These are phyloP conservation scores for Hypoxylon trugodes DNA, from an alignment of 495 filamentous ascomycete species.

Conservation along the genomic window DNA sequence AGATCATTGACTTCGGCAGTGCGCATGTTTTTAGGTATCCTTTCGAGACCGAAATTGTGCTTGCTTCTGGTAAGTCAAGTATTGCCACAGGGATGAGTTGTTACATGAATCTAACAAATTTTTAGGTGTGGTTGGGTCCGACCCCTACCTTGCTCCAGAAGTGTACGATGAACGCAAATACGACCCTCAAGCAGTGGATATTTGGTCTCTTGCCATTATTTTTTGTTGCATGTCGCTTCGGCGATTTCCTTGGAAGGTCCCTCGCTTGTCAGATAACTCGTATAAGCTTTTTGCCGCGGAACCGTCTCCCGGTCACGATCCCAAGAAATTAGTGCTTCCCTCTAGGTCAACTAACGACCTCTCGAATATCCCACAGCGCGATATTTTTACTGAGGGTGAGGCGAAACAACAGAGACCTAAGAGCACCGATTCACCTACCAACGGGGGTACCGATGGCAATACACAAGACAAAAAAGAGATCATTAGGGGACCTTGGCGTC, in stretches of 20 bases:
- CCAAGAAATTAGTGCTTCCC: conserved; percentile 53
- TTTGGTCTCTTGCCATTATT: conserved; percentile 98
- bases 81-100: not conserved
- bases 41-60: conserved; percentile 91
- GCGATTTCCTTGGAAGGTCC: conserved; percentile 97
- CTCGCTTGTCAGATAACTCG: conserved; percentile 89
- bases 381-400: conserved; percentile 48
- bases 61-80: conserved; percentile 76
- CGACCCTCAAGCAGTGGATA: conserved; percentile 91
- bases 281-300: conserved; percentile 89
- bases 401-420: conserved; percentile 26
- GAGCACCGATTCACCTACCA: conserved; percentile 30
- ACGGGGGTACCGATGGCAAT: conserved; percentile 34
- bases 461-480: conserved; percentile 70
- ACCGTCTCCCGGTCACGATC: conserved; percentile 66
- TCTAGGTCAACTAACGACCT: conserved; percentile 51
- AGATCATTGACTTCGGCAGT: conserved; percentile 99
- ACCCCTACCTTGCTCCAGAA: conserved; percentile 96
- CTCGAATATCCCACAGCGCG: conserved; percentile 44
- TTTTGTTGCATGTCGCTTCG: conserved; percentile 99
- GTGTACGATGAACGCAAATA: conserved; percentile 96
- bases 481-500: conserved; percentile 91
- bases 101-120: conserved; percentile 19
- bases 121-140: conserved; percentile 95
- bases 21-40: conserved; percentile 97